Conservation (phyloP, 139 green algal species). For the Desmodesmus armatus region DNA sequence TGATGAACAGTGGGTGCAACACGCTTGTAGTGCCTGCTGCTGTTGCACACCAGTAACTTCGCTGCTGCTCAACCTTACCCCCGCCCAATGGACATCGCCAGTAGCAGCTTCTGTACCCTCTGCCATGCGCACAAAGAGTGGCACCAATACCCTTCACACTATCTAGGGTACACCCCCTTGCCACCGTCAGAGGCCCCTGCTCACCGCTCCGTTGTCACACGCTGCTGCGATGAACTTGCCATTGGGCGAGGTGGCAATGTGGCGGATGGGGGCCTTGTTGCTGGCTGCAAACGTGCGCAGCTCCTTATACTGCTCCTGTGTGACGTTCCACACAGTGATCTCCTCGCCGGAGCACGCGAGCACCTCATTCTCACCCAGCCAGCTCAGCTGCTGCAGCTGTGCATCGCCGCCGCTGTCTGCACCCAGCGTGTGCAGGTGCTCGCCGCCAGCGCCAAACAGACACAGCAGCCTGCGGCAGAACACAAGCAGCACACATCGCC, state of each 20-base stretch:
- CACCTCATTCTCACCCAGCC: conserved; percentile 44
- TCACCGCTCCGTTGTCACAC: conserved; percentile 56
- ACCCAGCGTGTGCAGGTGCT: conserved; percentile 59
- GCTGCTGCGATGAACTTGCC: conserved; percentile 51
- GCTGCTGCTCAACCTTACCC: background rate
- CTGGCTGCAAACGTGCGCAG: conserved; percentile 63
- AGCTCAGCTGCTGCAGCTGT: conserved; percentile 45
- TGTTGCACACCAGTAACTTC: too few species aligned
- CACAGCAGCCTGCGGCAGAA: conserved; percentile 27
- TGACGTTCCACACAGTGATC: conserved; percentile 55
- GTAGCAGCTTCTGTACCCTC: too few species aligned
- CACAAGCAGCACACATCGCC: background rate
- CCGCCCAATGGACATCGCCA: too few species aligned
- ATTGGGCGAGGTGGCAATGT: conserved; percentile 24
- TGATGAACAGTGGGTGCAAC: too few species aligned
- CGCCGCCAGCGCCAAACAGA: conserved; percentile 57
- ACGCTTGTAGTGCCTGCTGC: background rate
- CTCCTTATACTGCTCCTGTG: conserved; percentile 25
- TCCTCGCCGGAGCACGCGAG: conserved; percentile 46
- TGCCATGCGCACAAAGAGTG: too few species aligned
- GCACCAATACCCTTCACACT: too few species aligned
- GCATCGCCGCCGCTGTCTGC: conserved; percentile 7
- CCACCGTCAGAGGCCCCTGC: too few species aligned
- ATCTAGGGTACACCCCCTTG: too few species aligned
- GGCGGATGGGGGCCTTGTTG: conserved; percentile 26